Evolutionary conservation across 805 yeast species (phyloP), one percentile per base, ranked within the genome.

Genomic region (Kluyveromyces wickerhamii): DNA sequence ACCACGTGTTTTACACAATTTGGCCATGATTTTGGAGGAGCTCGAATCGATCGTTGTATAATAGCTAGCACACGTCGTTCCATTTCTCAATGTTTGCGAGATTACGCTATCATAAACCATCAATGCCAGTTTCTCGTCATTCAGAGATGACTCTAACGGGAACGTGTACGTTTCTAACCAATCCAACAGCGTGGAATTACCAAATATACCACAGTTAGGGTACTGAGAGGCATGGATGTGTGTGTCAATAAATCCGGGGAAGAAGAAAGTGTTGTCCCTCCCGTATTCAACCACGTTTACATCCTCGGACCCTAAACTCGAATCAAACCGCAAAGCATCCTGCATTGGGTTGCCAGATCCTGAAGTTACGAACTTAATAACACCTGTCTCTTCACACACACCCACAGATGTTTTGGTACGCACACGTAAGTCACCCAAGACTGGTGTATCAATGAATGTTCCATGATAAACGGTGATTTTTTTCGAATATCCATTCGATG

Each of bases 11-110:
- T 77, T 60, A 22, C 89, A 76, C 11, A 81, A 54, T 39, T 79
- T 81, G 2, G 94, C 95, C 49, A 92, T 71, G 23, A 79, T 47
- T 34, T 79, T 79, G 2, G 96, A 72, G 3, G 95, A 77, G 5
- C 71, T 73, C 0, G 78, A 65, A 51, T 89, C 94, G 29, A 85
- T 78, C 0, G 97, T 87, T 4, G 96, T 89, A 56, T 77, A 92
- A 61, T 92, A 92, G 0, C 94, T 71, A 0, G 95, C 95, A 37
- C 89, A 77, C 1, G 98, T 92, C 1, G 97, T 92, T 14, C 98
- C 98, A 52, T 77, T 67, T 3, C 54, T 49, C 42, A 92, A 61
- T 0, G 96, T 84, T 37, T 80, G 74, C 3, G 60, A 48, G n/a
- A 92, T 74, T 4, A 81, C 82, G 44, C 69, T 71, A 10, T 67